Conservation (phyloP, 1,284 basidiomycete species). For the Ceratobasidium theobromae region DNA sequence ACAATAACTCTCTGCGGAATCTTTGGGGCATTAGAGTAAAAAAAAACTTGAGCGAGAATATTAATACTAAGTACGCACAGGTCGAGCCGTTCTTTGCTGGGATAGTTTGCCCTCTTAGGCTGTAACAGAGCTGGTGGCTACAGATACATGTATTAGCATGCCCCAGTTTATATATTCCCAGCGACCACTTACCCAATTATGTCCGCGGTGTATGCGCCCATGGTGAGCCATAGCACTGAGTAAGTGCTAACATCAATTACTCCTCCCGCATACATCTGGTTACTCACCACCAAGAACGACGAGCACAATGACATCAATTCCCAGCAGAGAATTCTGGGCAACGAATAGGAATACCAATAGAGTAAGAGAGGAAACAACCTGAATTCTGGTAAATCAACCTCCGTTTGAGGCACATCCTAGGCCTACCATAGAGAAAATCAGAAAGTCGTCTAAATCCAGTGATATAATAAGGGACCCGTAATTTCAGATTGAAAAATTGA, state of each 20-base stretch:
- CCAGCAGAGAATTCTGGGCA: slow-evolving; percentile 8
- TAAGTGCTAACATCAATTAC: neutral
- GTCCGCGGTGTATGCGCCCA: slow-evolving; percentile 48
- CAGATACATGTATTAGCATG: too few relatives aligned
- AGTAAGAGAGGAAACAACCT: slow-evolving; percentile 24
- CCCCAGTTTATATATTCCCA: slow-evolving; percentile 46
- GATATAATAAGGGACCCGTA: neutral
- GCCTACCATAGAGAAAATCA: slow-evolving; percentile 23
- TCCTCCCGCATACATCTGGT: neutral
- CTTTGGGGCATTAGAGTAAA: too few relatives aligned
- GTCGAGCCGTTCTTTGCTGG: too few relatives aligned
- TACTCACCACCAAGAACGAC: slow-evolving; percentile 13
- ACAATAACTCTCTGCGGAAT: too few relatives aligned
- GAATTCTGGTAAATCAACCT: neutral
- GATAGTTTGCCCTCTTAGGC: too few relatives aligned
- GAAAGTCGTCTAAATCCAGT: slow-evolving; percentile 19
- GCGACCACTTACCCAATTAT: slow-evolving; percentile 53
- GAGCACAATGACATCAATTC: slow-evolving; percentile 17
- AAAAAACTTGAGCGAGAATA: too few relatives aligned
- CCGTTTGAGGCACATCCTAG: neutral
- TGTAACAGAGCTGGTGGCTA: too few relatives aligned
- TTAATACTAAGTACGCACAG: too few relatives aligned
- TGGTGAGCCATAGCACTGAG: slow-evolving; percentile 18
- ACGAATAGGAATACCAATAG: slow-evolving; percentile 10
- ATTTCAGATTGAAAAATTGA: neutral